These are phyloP conservation scores for Neofusicoccum sp. DNA, from an alignment of 2,329 filamentous ascomycete species.

Conservation along the genomic window DNA sequence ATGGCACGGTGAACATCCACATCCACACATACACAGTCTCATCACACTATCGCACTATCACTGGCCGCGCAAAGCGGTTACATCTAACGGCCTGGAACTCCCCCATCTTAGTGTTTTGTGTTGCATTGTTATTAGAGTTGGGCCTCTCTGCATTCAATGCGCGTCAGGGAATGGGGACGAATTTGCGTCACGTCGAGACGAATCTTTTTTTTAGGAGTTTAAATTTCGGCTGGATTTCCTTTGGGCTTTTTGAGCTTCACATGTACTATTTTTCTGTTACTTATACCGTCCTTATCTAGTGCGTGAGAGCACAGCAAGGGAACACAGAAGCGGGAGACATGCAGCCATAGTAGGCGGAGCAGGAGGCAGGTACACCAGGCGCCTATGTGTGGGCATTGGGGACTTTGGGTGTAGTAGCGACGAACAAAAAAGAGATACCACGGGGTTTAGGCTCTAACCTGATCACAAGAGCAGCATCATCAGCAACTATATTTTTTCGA, in stretches of 20 bases:
- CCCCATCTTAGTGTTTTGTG: conserved; percentile 9
- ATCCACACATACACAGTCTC: background rate
- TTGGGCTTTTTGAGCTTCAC: background rate
- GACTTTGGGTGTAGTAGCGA: background rate
- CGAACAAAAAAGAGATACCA: conserved; percentile 4
- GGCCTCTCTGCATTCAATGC: conserved; percentile 5
- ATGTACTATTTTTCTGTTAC: background rate
- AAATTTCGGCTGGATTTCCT: background rate
- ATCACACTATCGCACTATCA: background rate
- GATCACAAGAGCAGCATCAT: background rate
- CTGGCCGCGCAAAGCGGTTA: background rate
- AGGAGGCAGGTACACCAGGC: background rate
- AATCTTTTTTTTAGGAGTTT: conserved; percentile 1
- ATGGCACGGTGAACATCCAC: background rate
- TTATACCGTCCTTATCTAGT: background rate
- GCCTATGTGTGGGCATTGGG: background rate
- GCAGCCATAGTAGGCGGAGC: background rate
- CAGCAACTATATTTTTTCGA: background rate
- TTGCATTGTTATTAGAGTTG: conserved; percentile 12
- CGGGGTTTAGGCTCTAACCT: background rate
- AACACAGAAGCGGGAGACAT: background rate
- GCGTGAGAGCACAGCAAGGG: background rate
- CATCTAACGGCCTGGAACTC: background rate
- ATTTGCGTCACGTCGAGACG: conserved; percentile 4
- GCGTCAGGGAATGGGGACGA: background rate